A percentile compares a stretch with the other conserved stretches of the same genome.
Evolutionary conservation across 106 monocot species (phyloP).

Genomic region (Dendrobium catenatum): DNA sequence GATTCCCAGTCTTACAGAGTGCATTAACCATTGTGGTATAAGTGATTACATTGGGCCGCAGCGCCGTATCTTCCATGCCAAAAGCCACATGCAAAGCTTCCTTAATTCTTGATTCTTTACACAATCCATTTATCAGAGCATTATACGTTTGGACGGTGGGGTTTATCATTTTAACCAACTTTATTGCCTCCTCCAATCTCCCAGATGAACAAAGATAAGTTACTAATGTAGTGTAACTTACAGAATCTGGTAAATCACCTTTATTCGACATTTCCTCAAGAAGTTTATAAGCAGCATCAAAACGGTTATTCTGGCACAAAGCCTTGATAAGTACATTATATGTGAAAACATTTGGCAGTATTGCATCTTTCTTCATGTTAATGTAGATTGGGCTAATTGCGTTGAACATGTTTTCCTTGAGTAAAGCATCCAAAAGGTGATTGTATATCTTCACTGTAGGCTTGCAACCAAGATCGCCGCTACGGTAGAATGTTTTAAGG

Average conservation of each 20-base stretch:
- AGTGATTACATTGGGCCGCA: slow-evolving; percentile 65
- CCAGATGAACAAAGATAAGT: slow-evolving; percentile 41
- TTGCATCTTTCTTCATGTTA: slow-evolving; percentile 73
- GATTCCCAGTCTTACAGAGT: slow-evolving; percentile 39
- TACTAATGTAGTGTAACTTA: slow-evolving; percentile 69
- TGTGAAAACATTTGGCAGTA: slow-evolving; percentile 73
- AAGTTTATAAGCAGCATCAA: slow-evolving; percentile 60
- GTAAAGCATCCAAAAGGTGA: slow-evolving; percentile 65
- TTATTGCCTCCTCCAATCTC: slow-evolving; percentile 49
- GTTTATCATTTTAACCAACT: slow-evolving; percentile 24
- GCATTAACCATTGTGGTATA: slow-evolving; percentile 66
- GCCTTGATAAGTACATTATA: slow-evolving; percentile 81
- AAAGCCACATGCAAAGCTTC: slow-evolving; percentile 45
- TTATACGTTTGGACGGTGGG: slow-evolving; percentile 43
- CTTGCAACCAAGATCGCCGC: slow-evolving; percentile 51
- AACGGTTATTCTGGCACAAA: slow-evolving; percentile 55
- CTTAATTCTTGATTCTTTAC: slow-evolving; percentile 28
- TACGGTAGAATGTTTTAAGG: slow-evolving; percentile 72
- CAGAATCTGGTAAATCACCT: slow-evolving; percentile 57
- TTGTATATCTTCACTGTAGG: slow-evolving; percentile 73
- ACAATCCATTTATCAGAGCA: slow-evolving; percentile 62
- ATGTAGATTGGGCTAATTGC: slow-evolving; percentile 47
- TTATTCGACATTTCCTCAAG: slow-evolving; percentile 63
- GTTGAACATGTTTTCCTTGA: slow-evolving; percentile 43
- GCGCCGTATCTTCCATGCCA: slow-evolving; percentile 43